Conservation (phyloP, 129 eudicot species). For the Oenanthe sinensis region DNA sequence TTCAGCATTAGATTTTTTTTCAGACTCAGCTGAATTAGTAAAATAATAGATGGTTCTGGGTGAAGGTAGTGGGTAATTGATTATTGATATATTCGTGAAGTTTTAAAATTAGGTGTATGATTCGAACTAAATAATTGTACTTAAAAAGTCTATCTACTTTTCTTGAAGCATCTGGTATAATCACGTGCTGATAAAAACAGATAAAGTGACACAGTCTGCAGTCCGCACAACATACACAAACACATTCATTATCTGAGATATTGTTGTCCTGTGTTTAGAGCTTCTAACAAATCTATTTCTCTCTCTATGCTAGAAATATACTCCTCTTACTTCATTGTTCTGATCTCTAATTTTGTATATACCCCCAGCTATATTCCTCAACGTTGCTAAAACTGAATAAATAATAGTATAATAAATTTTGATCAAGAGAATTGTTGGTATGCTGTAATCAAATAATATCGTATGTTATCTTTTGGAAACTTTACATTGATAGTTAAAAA, state of each 20-base stretch:
- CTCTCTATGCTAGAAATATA: neutral
- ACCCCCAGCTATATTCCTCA: neutral
- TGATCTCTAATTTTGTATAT: neutral
- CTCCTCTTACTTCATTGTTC: neutral
- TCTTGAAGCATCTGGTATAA: neutral
- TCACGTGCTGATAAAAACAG: neutral
- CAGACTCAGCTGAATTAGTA: neutral
- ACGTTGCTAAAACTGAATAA: neutral
- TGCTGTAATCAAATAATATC: neutral
- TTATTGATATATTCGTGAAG: neutral
- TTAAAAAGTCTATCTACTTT: neutral
- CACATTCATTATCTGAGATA: neutral
- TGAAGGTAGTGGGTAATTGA: neutral
- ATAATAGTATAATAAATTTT: neutral
- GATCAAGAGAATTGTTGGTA: neutral
- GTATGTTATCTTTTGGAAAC: neutral
- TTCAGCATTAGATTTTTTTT: neutral
- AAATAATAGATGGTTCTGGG: neutral
- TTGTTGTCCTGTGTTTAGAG: neutral
- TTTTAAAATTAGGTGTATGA: neutral
- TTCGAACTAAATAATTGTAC: neutral
- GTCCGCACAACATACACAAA: neutral
- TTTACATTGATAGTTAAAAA: neutral
- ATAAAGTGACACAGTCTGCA: neutral
- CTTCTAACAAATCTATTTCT: neutral